A percentile compares a stretch with the other conserved stretches of the same genome.
Conservation (phyloP, 768 basidiomycete species). For the Pholiota molesta region DNA sequence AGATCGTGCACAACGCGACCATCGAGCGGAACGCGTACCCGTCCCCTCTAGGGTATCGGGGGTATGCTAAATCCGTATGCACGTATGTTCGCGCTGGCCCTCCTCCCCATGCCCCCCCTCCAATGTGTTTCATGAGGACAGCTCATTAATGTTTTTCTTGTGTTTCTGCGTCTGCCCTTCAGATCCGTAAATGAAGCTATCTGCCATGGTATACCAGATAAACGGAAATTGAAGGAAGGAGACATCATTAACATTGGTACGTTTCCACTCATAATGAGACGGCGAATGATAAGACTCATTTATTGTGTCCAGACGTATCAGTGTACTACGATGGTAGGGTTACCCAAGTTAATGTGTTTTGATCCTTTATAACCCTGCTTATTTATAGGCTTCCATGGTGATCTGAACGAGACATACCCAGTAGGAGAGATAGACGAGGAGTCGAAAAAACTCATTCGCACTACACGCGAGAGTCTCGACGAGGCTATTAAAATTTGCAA, state of each 20-base stretch:
- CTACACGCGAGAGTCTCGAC: slow-evolving; percentile 82
- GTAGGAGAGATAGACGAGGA: slow-evolving; percentile 87
- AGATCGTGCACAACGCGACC: slow-evolving; percentile 88
- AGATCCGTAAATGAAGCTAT: slow-evolving; percentile 95
- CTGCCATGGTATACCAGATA: slow-evolving; percentile 96
- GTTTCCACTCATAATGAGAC: slow-evolving; percentile 19
- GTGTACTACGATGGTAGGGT: slow-evolving; percentile 73
- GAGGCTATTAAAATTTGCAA: slow-evolving; percentile 92
- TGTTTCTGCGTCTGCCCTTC: background rate
- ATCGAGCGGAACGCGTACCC: slow-evolving; percentile 94
- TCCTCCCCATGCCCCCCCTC: background rate
- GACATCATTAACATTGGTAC: slow-evolving; percentile 95
- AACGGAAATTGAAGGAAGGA: slow-evolving; percentile 81
- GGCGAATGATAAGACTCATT: slow-evolving; percentile 11
- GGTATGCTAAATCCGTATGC: slow-evolving; percentile 96
- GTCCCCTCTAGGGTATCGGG: slow-evolving; percentile 88
- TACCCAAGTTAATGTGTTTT: slow-evolving; percentile 1
- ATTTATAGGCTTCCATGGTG: slow-evolving; percentile 80
- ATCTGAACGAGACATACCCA: slow-evolving; percentile 92
- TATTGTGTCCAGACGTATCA: slow-evolving; percentile 63
- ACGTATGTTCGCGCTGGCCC: slow-evolving; percentile 58
- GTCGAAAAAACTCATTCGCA: slow-evolving; percentile 78
- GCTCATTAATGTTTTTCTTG: background rate
- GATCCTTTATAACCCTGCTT: slow-evolving; percentile 1
- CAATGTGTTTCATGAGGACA: background rate